Base-by-base conservation (phyloP, 306 rosid species). In the Corylus avellana region DNA sequence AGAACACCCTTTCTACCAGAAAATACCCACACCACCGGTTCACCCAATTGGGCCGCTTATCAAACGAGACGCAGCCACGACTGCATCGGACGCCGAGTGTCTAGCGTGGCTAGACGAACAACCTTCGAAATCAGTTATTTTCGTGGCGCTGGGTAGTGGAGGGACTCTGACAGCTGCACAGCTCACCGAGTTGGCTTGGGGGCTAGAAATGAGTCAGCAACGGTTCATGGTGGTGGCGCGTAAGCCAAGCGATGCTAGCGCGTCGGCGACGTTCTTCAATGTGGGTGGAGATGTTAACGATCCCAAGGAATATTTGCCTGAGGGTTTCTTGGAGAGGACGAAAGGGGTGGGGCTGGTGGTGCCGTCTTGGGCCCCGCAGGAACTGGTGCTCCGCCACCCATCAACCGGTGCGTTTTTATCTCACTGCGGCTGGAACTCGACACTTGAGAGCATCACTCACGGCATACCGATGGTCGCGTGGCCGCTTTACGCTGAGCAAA, bases 381-480 rank as follows among this genome's bases (percentile, higher is more conserved):
- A 73, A 42, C 53, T 47, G 20, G 44, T 89, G 55, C 77, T 87
- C 1, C 0, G 18, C 0, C 90, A 89, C 73, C 6, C n/a, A 18
- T 79, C 88, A 1, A 85, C 85, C 2, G 89, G 86, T 1, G 86
- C 79, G 20, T 87, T 89, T 54, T 0, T 84, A 78, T 83, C 91
- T 2, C 90, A 89, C 67, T 89, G 91, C 35, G 90, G 92, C 11
- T 87, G 92, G 92, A 89, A 89, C 76, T 87, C 92, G 2, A 9
- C 72, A n/a, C 51, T 87, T 79, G 92, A 89, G 80, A 87, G 92
- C 49, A 10, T 85, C 18, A 47, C n/a, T 1, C 14, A 68, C 6
- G 90, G 92, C 3, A 83, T 89, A 42, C 90, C 90, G 17, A 20
- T 89, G 78, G 81, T 89, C 1, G 73, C 84, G 16, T 87, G 92